These are phyloP conservation scores for Trichoderma breve DNA, from an alignment of 2,329 filamentous ascomycete genomes.

Conservation along the genomic window DNA sequence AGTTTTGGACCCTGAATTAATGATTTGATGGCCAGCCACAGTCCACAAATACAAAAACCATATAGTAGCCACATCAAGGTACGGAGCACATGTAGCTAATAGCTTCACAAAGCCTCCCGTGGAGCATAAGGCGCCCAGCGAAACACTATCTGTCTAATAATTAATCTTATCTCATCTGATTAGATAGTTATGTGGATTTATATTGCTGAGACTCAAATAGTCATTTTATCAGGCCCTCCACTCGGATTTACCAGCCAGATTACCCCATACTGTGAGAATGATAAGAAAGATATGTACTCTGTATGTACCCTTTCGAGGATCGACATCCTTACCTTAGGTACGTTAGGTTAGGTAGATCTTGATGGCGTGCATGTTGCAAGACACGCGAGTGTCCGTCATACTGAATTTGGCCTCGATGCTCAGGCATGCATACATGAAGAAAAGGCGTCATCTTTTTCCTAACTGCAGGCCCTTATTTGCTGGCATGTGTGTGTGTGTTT, in stretches of 20 bases:
- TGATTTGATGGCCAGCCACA: background rate
- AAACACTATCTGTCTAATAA: too few species aligned
- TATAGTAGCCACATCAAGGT: too few species aligned
- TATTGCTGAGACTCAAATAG: too few species aligned
- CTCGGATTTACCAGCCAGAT: too few species aligned
- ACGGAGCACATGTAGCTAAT: too few species aligned
- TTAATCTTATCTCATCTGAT: too few species aligned
- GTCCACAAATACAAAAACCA: background rate
- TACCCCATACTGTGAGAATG: background rate
- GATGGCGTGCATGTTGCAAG: background rate
- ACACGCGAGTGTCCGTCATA: background rate
- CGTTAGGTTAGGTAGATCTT: background rate
- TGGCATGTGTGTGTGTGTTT: background rate
- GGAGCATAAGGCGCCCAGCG: too few species aligned
- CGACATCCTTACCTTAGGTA: background rate
- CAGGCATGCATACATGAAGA: constrained; percentile 1
- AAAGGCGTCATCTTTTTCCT: background rate
- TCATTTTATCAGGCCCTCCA: too few species aligned
- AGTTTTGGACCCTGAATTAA: background rate
- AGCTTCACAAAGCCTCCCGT: too few species aligned
- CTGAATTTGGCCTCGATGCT: background rate
- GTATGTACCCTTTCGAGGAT: background rate
- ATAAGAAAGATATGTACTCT: background rate
- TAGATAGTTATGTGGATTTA: too few species aligned
- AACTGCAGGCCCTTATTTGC: background rate